Evolutionary conservation across 208 protist species (phyloP), one percentile per base, ranked within the genome.

Genomic region (Acanthamoeba lenticulata): DNA sequence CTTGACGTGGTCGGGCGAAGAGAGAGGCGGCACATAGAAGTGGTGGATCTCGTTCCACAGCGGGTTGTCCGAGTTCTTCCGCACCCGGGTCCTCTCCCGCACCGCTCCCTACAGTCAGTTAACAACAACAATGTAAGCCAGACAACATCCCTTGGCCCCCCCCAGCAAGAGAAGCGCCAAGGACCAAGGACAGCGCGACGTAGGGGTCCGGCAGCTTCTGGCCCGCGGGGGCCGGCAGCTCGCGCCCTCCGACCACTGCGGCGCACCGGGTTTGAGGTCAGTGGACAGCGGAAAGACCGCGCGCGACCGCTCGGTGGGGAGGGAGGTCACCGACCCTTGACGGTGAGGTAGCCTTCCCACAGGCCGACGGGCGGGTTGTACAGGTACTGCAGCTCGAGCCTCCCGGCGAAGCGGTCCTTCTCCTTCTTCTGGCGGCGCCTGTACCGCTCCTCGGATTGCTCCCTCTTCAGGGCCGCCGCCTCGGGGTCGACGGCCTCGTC

Each of bases 331-430:
- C 2, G 32, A 77, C 65, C 65, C 11, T 45, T 47, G n/a, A 86
- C 9, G 44, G 77, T 86, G n/a, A 86, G 77, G 27, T 57, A 86
- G 27, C 77, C 77, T 17, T 86, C 77, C 38, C 45, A 86, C 29
- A 29, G 17, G 34, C 77, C 77, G 17, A 52, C 9, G 0, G 77
- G 77, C 13, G 77, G 77, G 45, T 86, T 86, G 77, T 86, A 86
- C 21, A 86, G 77, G 45, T 57, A 86, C 21, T 57, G 36, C 40
- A 86, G 34, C 9, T 36, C 7, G 40, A 86, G 27, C 19, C 52
- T 7, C 1, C 77, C 77, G 1, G 40, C 77, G 0, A 36, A 36
- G 38, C 44, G 77, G 24, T 47, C 45, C 45, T 86, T 32, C 45
- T 47, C 45, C 77, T 86, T 57, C 32, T 57, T 86, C 1, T 32